phyloP scores from a whole-genome alignment of 2,329 filamentous ascomycete genomes.

The Aureobasidium lini region DNA sequence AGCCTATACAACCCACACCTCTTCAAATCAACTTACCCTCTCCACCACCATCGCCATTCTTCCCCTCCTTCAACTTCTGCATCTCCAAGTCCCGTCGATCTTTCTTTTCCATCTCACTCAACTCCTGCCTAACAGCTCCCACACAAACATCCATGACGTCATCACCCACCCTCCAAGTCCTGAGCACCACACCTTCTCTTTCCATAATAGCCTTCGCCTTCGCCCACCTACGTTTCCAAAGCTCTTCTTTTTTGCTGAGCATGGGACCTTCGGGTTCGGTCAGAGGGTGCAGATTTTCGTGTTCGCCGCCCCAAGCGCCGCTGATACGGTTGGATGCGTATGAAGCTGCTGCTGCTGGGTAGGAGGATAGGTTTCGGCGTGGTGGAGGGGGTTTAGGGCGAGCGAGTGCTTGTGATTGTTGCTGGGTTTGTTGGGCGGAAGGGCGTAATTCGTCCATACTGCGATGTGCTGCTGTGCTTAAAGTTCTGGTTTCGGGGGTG shows the following conservation, averaged over 20 bases:
- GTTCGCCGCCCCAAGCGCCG: conserved; percentile 19
- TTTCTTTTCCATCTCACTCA: conserved; percentile 34
- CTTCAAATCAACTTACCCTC: not conserved
- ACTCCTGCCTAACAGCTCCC: conserved; percentile 52
- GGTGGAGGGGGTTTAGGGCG: conserved; percentile 31
- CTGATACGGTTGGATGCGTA: conserved; percentile 33
- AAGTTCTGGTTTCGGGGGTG: conserved; percentile 3
- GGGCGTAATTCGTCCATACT: conserved; percentile 8
- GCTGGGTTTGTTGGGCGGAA: conserved; percentile 7
- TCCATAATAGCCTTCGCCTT: conserved; percentile 57
- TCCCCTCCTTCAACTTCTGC: not conserved
- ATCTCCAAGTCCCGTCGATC: conserved; percentile 11
- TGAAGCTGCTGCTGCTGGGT: conserved; percentile 29
- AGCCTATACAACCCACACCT: too few species aligned
- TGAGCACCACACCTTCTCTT: conserved; percentile 58
- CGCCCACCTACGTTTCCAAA: conserved; percentile 63
- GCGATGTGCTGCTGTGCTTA: conserved; percentile 12
- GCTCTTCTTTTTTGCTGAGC: conserved; percentile 60
- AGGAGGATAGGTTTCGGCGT: conserved; percentile 30
- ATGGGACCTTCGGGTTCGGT: conserved; percentile 19
- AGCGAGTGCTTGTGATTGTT: not conserved
- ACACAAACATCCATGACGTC: conserved; percentile 63
- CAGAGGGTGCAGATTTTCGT: too few species aligned
- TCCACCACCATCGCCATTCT: not conserved
- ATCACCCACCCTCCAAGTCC: conserved; percentile 64